These are phyloP conservation scores for Pisolithus albus DNA, from an alignment of 768 basidiomycete genomes.

Conservation along the genomic window DNA sequence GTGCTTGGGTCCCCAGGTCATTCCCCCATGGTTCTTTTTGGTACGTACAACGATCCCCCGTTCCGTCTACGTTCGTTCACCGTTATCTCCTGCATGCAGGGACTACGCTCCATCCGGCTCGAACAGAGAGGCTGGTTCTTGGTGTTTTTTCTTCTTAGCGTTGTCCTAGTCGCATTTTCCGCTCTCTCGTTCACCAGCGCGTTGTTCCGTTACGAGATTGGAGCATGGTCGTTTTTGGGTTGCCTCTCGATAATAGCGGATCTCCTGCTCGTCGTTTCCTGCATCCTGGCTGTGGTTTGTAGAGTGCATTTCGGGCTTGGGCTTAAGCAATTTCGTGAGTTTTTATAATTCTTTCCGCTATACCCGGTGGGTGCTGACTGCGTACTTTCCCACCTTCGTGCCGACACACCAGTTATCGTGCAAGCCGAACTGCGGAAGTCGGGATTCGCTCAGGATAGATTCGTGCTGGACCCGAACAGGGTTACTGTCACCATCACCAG, in stretches of 20 bases:
- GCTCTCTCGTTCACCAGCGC: constrained; percentile 38
- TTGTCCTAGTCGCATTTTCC: constrained; percentile 33
- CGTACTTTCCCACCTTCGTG: neutral
- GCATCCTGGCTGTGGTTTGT: constrained; percentile 40
- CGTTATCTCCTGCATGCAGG: constrained; percentile 31
- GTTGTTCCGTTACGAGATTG: constrained; percentile 30
- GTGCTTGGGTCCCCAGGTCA: constrained; percentile 22
- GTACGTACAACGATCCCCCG: constrained; percentile 22
- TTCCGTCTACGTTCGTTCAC: neutral
- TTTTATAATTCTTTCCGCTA: neutral
- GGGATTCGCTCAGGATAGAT: constrained; percentile 14
- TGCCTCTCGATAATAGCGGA: constrained; percentile 37
- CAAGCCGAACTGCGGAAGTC: constrained; percentile 10
- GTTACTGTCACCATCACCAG: neutral
- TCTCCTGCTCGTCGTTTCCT: constrained; percentile 34
- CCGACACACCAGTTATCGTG: constrained; percentile 5
- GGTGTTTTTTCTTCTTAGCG: constrained; percentile 34
- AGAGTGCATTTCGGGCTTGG: constrained; percentile 50
- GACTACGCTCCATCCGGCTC: constrained; percentile 41
- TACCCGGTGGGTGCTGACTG: neutral
- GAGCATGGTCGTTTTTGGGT: constrained; percentile 37
- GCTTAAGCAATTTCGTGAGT: constrained; percentile 46
- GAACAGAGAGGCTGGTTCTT: constrained; percentile 37
- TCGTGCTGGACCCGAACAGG: constrained; percentile 1
- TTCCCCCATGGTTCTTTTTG: constrained; percentile 41